Conservation (phyloP, 306 rosid species). For the Prinsepia uniflora region DNA sequence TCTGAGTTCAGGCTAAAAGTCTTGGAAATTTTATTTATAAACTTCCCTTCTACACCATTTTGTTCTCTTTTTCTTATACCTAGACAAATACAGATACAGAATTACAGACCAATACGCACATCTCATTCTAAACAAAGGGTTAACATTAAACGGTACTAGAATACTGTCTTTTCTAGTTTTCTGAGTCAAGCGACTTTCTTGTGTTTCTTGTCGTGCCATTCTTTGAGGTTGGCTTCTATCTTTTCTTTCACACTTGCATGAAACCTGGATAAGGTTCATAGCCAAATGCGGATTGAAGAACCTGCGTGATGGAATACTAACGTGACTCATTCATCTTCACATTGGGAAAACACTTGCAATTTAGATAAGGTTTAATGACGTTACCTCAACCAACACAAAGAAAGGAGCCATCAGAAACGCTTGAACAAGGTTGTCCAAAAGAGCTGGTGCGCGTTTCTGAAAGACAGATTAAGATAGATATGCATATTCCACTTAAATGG, state of each 20-base stretch:
- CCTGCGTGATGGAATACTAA: constrained; percentile 30
- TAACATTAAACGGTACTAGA: neutral
- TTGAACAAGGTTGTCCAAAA: constrained; percentile 76
- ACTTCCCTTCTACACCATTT: too few relatives aligned
- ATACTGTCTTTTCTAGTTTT: neutral
- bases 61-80: too few relatives aligned
- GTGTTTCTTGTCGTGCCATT: constrained; percentile 60
- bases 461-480: neutral
- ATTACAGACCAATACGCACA: neutral
- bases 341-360: neutral
- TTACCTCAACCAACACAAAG: constrained; percentile 75
- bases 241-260: constrained; percentile 50
- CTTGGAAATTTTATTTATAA: neutral
- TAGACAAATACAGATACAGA: neutral
- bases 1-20: neutral
- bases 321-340: neutral
- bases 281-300: constrained; percentile 47
- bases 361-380: constrained; percentile 7
- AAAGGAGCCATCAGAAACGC: constrained; percentile 89
- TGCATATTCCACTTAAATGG: neutral
- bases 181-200: constrained; percentile 46
- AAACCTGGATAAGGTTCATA: constrained; percentile 85
- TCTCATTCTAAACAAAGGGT: constrained; percentile 6
- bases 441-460: constrained; percentile 91
- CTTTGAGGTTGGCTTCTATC: constrained; percentile 48